Evolutionary conservation across 805 yeast genomes (phyloP).

Genomic region (Ogataea thermomethanolica): DNA sequence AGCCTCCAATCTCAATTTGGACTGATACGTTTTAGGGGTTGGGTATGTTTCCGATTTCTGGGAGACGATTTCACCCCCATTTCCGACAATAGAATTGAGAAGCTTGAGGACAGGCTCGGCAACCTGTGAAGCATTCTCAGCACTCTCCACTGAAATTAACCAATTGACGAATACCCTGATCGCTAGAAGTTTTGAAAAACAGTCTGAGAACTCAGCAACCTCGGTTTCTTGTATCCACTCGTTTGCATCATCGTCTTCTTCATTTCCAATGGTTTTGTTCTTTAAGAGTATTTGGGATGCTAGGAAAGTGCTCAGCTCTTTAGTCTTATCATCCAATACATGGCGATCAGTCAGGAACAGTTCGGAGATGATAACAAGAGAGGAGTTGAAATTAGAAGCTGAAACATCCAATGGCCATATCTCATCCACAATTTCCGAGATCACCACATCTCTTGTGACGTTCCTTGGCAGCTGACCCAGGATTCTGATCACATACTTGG

Average conservation of each 20-base stretch:
- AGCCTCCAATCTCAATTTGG: conserved; percentile 62
- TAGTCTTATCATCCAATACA: conserved; percentile 45
- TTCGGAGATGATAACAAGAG: conserved; percentile 58
- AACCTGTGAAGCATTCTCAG: conserved; percentile 38
- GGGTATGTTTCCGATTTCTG: conserved; percentile 42
- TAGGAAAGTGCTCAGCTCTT: conserved; percentile 55
- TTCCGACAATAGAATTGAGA: conserved; percentile 60
- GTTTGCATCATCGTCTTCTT: conserved; percentile 50
- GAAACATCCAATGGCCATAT: conserved; percentile 50
- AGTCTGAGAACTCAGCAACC: conserved; percentile 12
- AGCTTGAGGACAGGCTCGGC: conserved; percentile 67
- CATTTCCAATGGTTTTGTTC: conserved; percentile 40
- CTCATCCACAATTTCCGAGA: conserved; percentile 37
- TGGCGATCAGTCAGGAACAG: conserved; percentile 47
- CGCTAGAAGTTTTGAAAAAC: conserved; percentile 35
- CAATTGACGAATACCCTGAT: conserved; percentile 59
- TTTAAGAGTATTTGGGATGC: conserved; percentile 59
- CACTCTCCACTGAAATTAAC: conserved; percentile 35
- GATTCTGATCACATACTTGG: conserved; percentile 61
- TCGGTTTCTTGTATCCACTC: conserved; percentile 36
- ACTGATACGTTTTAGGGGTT: conserved; percentile 61
- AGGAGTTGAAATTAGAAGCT: conserved; percentile 45
- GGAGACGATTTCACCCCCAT: conserved; percentile 73
- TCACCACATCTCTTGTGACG: conserved; percentile 35
- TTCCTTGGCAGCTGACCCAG: conserved; percentile 42